phyloP scores from a whole-genome alignment of 768 basidiomycete genomes.

The Tulasnella sp. region DNA sequence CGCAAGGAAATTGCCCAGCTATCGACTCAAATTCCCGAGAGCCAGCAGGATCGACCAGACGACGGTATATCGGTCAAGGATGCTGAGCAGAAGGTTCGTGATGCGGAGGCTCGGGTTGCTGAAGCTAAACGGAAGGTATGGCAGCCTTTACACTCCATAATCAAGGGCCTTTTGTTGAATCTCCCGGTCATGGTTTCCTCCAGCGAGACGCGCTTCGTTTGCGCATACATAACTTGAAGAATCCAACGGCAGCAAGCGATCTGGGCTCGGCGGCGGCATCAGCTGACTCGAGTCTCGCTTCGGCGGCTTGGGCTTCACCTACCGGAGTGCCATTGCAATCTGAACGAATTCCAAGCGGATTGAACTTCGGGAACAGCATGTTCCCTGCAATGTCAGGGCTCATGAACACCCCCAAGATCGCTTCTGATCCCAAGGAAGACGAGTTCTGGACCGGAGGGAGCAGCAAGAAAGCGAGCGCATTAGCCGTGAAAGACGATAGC shows the following conservation, averaged over 20 bases:
- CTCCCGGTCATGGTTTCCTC: neutral
- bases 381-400: slow-evolving; percentile 2
- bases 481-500: neutral
- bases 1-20: neutral
- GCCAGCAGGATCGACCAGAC: slow-evolving; percentile 11
- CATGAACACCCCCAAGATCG: neutral
- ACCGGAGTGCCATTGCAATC: neutral
- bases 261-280: neutral
- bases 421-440: slow-evolving; percentile 13
- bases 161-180: neutral
- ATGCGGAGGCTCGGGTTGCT: slow-evolving; percentile 28
- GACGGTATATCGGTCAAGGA: slow-evolving; percentile 23
- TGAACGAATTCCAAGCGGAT: slow-evolving; percentile 19
- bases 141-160: neutral
- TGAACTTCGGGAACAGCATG: slow-evolving; percentile 22
- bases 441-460: slow-evolving; percentile 25
- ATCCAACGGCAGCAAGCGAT: slow-evolving; percentile 1
- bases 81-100: slow-evolving; percentile 26
- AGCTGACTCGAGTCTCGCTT: slow-evolving; percentile 18
- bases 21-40: slow-evolving; percentile 3
- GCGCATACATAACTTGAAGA: slow-evolving; percentile 10
- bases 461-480: neutral
- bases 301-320: slow-evolving; percentile 7
- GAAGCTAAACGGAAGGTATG: slow-evolving; percentile 29
- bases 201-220: slow-evolving; percentile 23